Evolutionary conservation across 2,329 filamentous ascomycete genomes (phyloP).

Genomic region (Diaporthe nobilis): DNA sequence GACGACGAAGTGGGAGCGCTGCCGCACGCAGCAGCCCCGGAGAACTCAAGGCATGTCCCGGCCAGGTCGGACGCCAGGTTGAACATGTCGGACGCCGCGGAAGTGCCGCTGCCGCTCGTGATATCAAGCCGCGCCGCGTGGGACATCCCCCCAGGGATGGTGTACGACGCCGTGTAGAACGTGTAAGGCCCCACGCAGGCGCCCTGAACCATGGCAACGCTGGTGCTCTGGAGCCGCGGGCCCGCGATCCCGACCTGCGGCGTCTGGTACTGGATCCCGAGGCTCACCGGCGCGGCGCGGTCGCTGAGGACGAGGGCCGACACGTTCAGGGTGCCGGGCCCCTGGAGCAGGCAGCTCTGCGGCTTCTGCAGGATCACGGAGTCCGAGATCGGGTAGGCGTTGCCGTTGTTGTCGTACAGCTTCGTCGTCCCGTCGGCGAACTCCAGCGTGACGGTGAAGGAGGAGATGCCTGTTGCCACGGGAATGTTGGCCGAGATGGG

Average conservation of each 20-base stretch:
- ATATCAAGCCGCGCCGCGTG: conserved; percentile 63
- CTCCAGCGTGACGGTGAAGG: conserved; percentile 67
- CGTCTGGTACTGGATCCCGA: conserved; percentile 61
- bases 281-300: conserved; percentile 56
- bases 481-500: conserved; percentile 66
- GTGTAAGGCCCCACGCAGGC: conserved; percentile 64
- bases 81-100: conserved; percentile 61
- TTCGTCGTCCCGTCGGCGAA: conserved; percentile 58
- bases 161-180: conserved; percentile 59
- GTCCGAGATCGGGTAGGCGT: conserved; percentile 68
- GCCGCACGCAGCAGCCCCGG: conserved; percentile 48
- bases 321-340: conserved; percentile 58
- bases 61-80: conserved; percentile 61
- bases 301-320: conserved; percentile 66
- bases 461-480: conserved; percentile 71
- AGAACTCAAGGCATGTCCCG: conserved; percentile 59
- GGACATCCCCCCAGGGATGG: conserved; percentile 60
- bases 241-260: conserved; percentile 58
- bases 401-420: conserved; percentile 70
- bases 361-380: conserved; percentile 67
- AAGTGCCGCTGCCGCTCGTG: conserved; percentile 53
- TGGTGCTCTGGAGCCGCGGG: conserved; percentile 55
- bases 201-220: conserved; percentile 57
- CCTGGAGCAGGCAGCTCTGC: conserved; percentile 68
- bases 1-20: background rate